Evolutionary conservation across 306 rosid species (phyloP).

Genomic region (Echinosophora koreensis): DNA sequence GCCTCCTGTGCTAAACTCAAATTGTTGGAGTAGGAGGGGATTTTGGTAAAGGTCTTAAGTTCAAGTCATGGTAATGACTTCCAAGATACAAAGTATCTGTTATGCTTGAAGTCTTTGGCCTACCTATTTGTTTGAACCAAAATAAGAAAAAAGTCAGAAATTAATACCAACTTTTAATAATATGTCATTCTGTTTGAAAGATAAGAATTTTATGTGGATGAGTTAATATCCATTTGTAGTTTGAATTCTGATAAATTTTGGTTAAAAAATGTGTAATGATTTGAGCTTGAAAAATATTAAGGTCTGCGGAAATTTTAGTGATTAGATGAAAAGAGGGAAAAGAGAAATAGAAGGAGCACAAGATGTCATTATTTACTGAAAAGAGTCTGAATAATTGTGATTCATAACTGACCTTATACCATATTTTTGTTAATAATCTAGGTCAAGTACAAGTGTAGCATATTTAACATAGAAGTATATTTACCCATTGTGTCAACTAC

Average conservation of each 20-base stretch:
- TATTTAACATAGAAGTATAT: neutral
- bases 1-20: neutral
- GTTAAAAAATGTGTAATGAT: neutral
- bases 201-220: neutral
- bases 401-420: conserved; percentile 7
- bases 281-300: neutral
- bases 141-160: neutral
- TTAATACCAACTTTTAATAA: neutral
- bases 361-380: conserved; percentile 1
- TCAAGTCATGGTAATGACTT: neutral
- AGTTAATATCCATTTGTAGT: neutral
- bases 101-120: neutral
- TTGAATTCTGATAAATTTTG: neutral
- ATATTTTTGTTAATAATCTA: conserved; percentile 5
- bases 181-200: neutral
- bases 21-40: neutral
- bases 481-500: neutral
- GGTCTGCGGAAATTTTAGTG: no score
- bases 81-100: neutral
- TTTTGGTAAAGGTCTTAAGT: neutral
- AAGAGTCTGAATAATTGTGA: conserved; percentile 29
- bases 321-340: neutral
- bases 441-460: conserved; percentile 3
- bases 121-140: neutral
- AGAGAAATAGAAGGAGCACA: neutral